Conservation (phyloP, 139 green algal species). For the Cymbomonas tetramitiformis region DNA sequence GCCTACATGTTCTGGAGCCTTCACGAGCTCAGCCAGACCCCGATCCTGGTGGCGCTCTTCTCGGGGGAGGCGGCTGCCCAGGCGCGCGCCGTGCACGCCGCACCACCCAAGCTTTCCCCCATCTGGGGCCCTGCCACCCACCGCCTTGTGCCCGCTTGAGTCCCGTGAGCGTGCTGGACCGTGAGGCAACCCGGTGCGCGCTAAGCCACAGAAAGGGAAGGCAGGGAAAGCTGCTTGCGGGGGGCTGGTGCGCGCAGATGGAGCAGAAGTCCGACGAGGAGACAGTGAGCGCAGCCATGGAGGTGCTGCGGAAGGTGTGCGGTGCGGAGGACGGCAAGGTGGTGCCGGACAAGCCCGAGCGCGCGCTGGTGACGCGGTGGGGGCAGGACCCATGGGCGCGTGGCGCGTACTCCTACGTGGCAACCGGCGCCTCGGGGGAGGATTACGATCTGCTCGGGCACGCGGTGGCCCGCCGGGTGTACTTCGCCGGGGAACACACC, state of each 20-base stretch:
- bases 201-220: slow-evolving; percentile 2
- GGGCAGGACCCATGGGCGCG: slow-evolving; percentile 30
- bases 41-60: slow-evolving; percentile 40
- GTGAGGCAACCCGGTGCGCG: too few species aligned
- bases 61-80: slow-evolving; percentile 27
- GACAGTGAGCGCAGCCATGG: background rate
- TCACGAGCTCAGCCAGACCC: slow-evolving; percentile 28
- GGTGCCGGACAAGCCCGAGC: background rate
- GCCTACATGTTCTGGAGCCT: slow-evolving; percentile 81
- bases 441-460: slow-evolving; percentile 59
- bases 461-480: slow-evolving; percentile 45
- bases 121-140: too few species aligned
- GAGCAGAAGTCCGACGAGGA: background rate
- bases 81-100: too few species aligned
- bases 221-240: too few species aligned
- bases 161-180: background rate
- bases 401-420: slow-evolving; percentile 64
- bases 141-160: background rate
- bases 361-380: slow-evolving; percentile 27
- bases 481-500: slow-evolving; percentile 81
- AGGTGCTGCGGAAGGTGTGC: background rate
- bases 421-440: slow-evolving; percentile 32
- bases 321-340: background rate
- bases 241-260: too few species aligned
- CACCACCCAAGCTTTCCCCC: too few species aligned